Percentiles rank a stretch among this genome's conserved stretches.
These are phyloP conservation scores for Gyrodon lividus DNA, from an alignment of 768 basidiomycete genomes.

Conservation along the genomic window DNA sequence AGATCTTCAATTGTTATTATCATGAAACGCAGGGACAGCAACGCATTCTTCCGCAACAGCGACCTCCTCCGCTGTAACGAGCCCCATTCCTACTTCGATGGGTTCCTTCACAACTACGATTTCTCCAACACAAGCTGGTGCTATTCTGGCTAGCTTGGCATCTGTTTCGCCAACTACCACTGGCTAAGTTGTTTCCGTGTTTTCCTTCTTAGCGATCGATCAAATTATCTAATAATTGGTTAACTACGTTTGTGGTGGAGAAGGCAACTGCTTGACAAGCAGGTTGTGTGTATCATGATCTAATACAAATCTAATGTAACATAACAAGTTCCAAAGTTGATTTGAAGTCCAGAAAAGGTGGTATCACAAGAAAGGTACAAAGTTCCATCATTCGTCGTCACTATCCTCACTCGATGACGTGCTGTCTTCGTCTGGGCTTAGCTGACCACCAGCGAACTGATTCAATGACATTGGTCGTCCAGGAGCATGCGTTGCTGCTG, in stretches of 20 bases:
- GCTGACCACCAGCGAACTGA: conserved; percentile 44
- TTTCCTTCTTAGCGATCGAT: neutral
- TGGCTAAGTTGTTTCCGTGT: neutral
- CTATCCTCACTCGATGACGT: conserved; percentile 55
- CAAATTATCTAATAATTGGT: neutral
- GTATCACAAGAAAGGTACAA: conserved; percentile 4
- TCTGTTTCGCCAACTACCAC: conserved; percentile 11
- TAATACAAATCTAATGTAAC: conserved; percentile 1
- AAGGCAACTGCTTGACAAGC: neutral
- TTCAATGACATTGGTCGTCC: conserved; percentile 50
- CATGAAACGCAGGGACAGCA: conserved; percentile 9
- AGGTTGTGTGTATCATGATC: neutral
- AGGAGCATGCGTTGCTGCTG: conserved; percentile 20
- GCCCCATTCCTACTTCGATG: neutral
- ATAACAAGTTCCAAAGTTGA: conserved; percentile 1
- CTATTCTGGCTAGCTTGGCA: conserved; percentile 36
- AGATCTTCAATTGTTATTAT: conserved; percentile 7
- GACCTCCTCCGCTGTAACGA: conserved; percentile 33
- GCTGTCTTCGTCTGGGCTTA: conserved; percentile 45
- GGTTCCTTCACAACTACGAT: conserved; percentile 18
- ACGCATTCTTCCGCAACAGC: conserved; percentile 28
- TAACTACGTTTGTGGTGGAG: neutral
- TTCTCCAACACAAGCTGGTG: conserved; percentile 24
- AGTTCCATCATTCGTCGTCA: conserved; percentile 43
- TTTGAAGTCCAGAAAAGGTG: conserved; percentile 1